phyloP scores from a whole-genome alignment of 805 yeast genomes.

The Ogataea corticis region DNA sequence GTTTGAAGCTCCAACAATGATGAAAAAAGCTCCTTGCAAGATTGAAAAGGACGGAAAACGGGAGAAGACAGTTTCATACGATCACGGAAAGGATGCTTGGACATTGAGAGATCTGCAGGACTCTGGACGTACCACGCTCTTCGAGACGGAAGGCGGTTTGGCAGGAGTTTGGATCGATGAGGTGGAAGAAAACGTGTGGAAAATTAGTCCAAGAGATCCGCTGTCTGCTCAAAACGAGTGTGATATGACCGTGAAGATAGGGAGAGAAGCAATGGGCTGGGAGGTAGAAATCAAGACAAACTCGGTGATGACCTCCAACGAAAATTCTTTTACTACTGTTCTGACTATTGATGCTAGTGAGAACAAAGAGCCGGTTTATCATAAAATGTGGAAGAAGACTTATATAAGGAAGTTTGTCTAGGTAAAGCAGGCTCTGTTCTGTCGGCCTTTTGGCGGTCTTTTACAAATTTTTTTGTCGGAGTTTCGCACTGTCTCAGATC shows the following conservation, averaged over 20 bases:
- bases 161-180: constrained; percentile 36
- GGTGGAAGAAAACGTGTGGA: constrained; percentile 39
- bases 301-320: constrained; percentile 33
- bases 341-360: constrained; percentile 37
- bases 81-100: constrained; percentile 36
- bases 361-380: constrained; percentile 30
- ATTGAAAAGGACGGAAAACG: constrained; percentile 25
- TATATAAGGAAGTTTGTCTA: constrained; percentile 34
- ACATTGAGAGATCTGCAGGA: constrained; percentile 34
- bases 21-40: constrained; percentile 21
- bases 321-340: constrained; percentile 31
- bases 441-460: no score
- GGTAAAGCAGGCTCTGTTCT: no score
- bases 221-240: constrained; percentile 38
- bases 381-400: constrained; percentile 32
- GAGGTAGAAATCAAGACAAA: constrained; percentile 33
- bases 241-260: constrained; percentile 39
- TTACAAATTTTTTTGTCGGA: no score
- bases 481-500: neutral
- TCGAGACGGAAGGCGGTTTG: constrained; percentile 22
- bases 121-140: constrained; percentile 35
- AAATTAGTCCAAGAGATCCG: constrained; percentile 37
- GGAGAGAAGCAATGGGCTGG: constrained; percentile 39
- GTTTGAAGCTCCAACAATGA: neutral
- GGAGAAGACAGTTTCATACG: constrained; percentile 26